These are phyloP conservation scores for Chaetomium sp. DNA, from an alignment of 2,329 filamentous ascomycete genomes.

Conservation along the genomic window DNA sequence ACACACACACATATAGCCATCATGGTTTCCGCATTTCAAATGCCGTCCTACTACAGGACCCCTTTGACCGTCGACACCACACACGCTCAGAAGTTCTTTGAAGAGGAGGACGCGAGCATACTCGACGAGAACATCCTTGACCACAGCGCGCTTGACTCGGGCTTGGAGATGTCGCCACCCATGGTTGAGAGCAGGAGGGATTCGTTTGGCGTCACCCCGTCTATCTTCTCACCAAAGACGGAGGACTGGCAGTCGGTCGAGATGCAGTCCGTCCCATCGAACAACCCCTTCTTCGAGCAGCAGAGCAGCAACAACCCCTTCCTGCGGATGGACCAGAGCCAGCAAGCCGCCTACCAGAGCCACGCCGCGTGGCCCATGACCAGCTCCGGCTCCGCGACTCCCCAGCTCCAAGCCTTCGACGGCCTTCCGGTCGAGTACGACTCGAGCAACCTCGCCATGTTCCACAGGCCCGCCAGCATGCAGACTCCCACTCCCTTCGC, in stretches of 20 bases:
- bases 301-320: slow-evolving; percentile 66
- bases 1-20: slow-evolving; percentile 33
- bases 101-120: slow-evolving; percentile 62
- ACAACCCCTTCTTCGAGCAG: slow-evolving; percentile 63
- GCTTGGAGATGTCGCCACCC: slow-evolving; percentile 63
- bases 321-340: slow-evolving; percentile 61
- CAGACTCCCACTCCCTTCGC: slow-evolving; percentile 58
- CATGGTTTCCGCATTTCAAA: slow-evolving; percentile 57
- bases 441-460: slow-evolving; percentile 49
- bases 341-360: slow-evolving; percentile 45
- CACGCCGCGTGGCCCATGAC: slow-evolving; percentile 64
- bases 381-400: slow-evolving; percentile 71
- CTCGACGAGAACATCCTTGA: slow-evolving; percentile 65
- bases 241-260: slow-evolving; percentile 67
- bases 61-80: slow-evolving; percentile 57
- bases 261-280: slow-evolving; percentile 65
- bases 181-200: slow-evolving; percentile 65
- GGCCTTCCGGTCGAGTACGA: slow-evolving; percentile 61
- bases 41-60: slow-evolving; percentile 55
- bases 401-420: slow-evolving; percentile 67
- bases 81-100: slow-evolving; percentile 59
- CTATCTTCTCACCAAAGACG: slow-evolving; percentile 66
- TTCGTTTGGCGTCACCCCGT: slow-evolving; percentile 60
- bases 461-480: slow-evolving; percentile 51
- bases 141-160: slow-evolving; percentile 61